Evolutionary conservation across 2,329 filamentous ascomycete species (phyloP).

Genomic region (Verticillium albo-atrum): DNA sequence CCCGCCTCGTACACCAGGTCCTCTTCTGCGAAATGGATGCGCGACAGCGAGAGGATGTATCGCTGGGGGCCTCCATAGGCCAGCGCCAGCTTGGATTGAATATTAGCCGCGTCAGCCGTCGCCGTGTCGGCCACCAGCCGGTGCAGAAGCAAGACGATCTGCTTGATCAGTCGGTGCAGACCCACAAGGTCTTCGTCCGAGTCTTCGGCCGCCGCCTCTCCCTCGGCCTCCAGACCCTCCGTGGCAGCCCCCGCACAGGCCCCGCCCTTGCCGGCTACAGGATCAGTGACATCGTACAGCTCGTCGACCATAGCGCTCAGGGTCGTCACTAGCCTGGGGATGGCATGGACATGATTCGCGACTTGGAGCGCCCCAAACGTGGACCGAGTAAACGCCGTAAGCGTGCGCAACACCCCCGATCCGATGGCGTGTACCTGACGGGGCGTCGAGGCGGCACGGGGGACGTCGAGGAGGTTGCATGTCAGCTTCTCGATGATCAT

Average conservation of each 20-base stretch:
- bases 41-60: conserved; percentile 73
- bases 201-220: neutral
- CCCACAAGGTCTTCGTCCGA: conserved; percentile 5
- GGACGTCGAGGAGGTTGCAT: conserved; percentile 54
- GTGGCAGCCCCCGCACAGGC: neutral
- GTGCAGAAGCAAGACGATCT: conserved; percentile 46
- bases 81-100: conserved; percentile 66
- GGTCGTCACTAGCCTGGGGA: conserved; percentile 71
- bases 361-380: conserved; percentile 61
- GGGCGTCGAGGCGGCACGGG: conserved; percentile 34
- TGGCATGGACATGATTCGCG: conserved; percentile 61
- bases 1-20: conserved; percentile 71
- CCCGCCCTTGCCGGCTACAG: neutral
- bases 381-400: conserved; percentile 58
- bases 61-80: conserved; percentile 74
- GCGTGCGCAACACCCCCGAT: conserved; percentile 44
- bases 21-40: conserved; percentile 80
- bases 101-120: conserved; percentile 47
- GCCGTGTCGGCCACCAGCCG: conserved; percentile 43
- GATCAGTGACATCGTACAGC: conserved; percentile 50
- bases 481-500: conserved; percentile 59
- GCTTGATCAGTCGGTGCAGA: conserved; percentile 43
- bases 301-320: conserved; percentile 63
- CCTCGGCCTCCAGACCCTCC: neutral
- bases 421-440: conserved; percentile 37